A percentile compares a stretch with the other conserved stretches of the same genome.
Conservation (phyloP, 352 stramenopile genomes). For the Phytophthora pini region DNA sequence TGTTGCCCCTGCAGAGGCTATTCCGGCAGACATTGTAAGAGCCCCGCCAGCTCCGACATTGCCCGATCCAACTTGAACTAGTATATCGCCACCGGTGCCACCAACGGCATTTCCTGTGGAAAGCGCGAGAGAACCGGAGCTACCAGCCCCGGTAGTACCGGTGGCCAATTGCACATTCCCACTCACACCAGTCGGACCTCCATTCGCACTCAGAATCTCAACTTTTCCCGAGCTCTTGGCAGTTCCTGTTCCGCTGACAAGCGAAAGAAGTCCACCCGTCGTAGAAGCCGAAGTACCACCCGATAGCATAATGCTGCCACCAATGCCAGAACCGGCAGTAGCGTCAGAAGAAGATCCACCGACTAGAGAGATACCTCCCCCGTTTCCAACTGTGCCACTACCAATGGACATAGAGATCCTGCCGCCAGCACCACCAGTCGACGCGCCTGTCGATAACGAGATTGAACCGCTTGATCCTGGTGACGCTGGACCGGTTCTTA, state of each 20-base stretch:
- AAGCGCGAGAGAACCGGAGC: constrained; percentile 52
- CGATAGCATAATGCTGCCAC: constrained; percentile 45
- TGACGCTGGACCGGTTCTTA: constrained; percentile 38
- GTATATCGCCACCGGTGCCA: constrained; percentile 55
- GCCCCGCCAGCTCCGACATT: constrained; percentile 47
- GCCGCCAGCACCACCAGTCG: constrained; percentile 30
- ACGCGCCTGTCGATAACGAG: constrained; percentile 26
- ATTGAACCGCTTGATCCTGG: constrained; percentile 32
- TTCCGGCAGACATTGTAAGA: constrained; percentile 45
- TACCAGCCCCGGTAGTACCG: constrained; percentile 51
- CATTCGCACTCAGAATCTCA: constrained; percentile 42
- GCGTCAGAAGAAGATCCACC: constrained; percentile 21
- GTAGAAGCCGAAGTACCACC: constrained; percentile 41
- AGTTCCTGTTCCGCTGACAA: constrained; percentile 43
- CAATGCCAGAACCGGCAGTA: constrained; percentile 31
- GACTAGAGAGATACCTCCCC: constrained; percentile 34
- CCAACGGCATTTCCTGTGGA: constrained; percentile 51
- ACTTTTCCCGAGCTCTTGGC: constrained; percentile 56
- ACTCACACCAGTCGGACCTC: constrained; percentile 49
- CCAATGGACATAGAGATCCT: constrained; percentile 40
- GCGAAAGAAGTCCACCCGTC: constrained; percentile 45
- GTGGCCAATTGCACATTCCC: constrained; percentile 52
- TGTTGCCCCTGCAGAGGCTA: constrained; percentile 25
- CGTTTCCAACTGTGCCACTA: constrained; percentile 29
- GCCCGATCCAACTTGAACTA: constrained; percentile 49